Conservation (phyloP, 768 basidiomycete species). For the Kwoniella mangroviensis region DNA sequence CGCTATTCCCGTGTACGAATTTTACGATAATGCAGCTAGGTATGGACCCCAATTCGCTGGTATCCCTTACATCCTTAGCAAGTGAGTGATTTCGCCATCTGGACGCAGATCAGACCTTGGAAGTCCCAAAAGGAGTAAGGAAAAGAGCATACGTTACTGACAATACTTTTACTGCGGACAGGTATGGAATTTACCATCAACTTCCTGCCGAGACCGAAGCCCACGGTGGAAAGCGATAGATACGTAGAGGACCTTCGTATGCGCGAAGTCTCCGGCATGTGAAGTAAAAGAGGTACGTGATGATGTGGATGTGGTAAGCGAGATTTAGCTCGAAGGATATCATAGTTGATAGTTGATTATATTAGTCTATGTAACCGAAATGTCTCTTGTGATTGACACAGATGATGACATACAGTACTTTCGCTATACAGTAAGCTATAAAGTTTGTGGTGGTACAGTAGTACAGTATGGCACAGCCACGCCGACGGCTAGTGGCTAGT, state of each 20-base stretch:
- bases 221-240: background rate
- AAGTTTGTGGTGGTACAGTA: too few relatives aligned
- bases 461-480: background rate
- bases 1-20: conserved; percentile 92
- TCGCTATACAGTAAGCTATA: too few relatives aligned
- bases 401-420: too few relatives aligned
- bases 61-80: conserved; percentile 87
- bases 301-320: too few relatives aligned
- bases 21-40: conserved; percentile 96
- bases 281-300: background rate
- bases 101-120: too few relatives aligned
- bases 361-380: too few relatives aligned
- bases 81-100: conserved; percentile 60
- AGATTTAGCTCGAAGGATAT: too few relatives aligned
- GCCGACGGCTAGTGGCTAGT: background rate
- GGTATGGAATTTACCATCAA: background rate
- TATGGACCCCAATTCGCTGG: conserved; percentile 90
- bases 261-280: background rate
- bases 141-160: background rate
- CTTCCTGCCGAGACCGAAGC: background rate
- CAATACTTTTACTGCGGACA: background rate
- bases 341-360: too few relatives aligned
- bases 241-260: background rate
- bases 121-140: too few relatives aligned
- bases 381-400: too few relatives aligned